Evolutionary conservation across 2,329 filamentous ascomycete genomes (phyloP).

Genomic region (Colletotrichum sp.): DNA sequence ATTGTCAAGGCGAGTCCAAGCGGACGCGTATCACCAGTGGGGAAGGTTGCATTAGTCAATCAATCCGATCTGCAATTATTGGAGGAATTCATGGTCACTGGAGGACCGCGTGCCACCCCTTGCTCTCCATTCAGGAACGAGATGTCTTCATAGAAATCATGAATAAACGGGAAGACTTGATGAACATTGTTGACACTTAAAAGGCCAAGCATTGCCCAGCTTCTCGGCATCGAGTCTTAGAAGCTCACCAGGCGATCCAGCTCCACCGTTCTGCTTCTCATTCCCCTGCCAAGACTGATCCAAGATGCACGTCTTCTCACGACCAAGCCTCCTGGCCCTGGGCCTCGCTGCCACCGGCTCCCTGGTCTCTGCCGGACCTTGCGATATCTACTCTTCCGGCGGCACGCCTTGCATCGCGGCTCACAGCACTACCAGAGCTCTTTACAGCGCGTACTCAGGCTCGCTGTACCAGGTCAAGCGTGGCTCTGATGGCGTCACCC

Average conservation of each 20-base stretch:
- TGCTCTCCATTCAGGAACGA: neutral
- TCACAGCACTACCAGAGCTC: conserved; percentile 67
- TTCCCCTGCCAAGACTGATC: neutral
- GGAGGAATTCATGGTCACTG: neutral
- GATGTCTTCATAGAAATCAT: neutral
- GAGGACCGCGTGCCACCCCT: neutral
- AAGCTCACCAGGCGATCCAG: neutral
- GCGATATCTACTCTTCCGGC: conserved; percentile 64
- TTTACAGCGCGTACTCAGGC: conserved; percentile 59
- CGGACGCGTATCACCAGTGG: neutral
- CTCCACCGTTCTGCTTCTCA: neutral
- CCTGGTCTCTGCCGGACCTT: conserved; percentile 59
- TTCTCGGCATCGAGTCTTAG: neutral
- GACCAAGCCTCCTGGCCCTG: conserved; percentile 25
- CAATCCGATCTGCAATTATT: neutral
- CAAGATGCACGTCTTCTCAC: neutral
- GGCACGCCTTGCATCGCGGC: conserved; percentile 69
- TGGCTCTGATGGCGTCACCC: conserved; percentile 53
- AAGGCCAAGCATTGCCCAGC: neutral
- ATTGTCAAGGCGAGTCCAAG: neutral
- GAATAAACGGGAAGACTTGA: neutral
- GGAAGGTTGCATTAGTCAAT: neutral
- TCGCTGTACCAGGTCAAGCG: conserved; percentile 66
- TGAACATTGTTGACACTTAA: neutral
- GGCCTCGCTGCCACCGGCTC: conserved; percentile 39